Percentiles rank a stretch among this genome's conserved stretches.
Evolutionary conservation across 257 asterid genomes (phyloP).

Genomic region (Leptodermis oblonga): DNA sequence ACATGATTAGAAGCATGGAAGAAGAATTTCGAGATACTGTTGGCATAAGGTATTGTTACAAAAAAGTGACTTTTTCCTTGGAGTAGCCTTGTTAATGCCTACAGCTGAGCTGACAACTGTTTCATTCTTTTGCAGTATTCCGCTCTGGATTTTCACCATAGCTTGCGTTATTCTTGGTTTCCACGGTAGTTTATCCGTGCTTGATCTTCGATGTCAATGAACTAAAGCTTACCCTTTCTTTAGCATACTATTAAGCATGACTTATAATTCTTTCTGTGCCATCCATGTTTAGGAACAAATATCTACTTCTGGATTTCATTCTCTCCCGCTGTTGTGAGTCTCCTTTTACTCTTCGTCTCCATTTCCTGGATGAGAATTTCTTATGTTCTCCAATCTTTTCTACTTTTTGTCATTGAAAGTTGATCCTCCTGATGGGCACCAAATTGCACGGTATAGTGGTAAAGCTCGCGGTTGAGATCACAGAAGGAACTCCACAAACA

Average conservation of each 20-base stretch:
- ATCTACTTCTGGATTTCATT: slow-evolving; percentile 90
- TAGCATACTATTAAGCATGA: not conserved
- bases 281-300: slow-evolving; percentile 66
- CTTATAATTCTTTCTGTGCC: not conserved
- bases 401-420: slow-evolving; percentile 32
- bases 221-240: not conserved
- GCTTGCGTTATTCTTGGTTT: slow-evolving; percentile 34
- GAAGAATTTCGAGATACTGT: slow-evolving; percentile 95
- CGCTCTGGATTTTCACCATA: slow-evolving; percentile 48
- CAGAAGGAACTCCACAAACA: slow-evolving; percentile 53
- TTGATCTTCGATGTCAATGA: not conserved
- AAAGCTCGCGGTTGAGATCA: slow-evolving; percentile 79
- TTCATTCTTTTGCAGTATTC: slow-evolving; percentile 33
- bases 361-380: slow-evolving; percentile 3
- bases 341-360: slow-evolving; percentile 2
- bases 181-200: slow-evolving; percentile 30
- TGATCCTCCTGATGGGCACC: slow-evolving; percentile 82
- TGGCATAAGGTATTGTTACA: slow-evolving; percentile 82
- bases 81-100: not conserved
- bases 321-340: slow-evolving; percentile 68
- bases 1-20: slow-evolving; percentile 97
- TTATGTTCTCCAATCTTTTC: slow-evolving; percentile 10
- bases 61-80: not conserved
- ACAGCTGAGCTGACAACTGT: not conserved
- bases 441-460: slow-evolving; percentile 82